Evolutionary conservation across 805 yeast species (phyloP).

Genomic region (Ascoidea asiatica): DNA sequence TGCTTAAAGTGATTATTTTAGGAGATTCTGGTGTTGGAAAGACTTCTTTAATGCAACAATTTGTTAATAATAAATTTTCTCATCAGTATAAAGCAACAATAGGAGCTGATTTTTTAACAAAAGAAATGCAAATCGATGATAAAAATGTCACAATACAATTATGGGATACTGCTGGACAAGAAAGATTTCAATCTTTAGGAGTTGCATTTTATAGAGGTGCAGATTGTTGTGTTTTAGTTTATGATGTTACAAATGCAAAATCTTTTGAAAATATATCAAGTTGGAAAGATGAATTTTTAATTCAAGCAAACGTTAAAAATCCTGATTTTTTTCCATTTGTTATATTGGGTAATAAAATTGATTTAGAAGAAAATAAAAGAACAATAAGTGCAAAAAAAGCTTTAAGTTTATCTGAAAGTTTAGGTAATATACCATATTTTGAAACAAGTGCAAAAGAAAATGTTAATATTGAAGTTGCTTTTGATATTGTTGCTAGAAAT

Average conservation of each 20-base stretch:
- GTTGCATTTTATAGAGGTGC: slow-evolving; percentile 97
- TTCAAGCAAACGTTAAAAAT: slow-evolving; percentile 85
- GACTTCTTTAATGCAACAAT: slow-evolving; percentile 94
- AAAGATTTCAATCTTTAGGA: slow-evolving; percentile 90
- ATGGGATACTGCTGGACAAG: slow-evolving; percentile 99
- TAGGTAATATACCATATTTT: slow-evolving; percentile 80
- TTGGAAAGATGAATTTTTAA: slow-evolving; percentile 92
- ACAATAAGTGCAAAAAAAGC: slow-evolving; percentile 49
- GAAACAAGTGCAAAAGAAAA: slow-evolving; percentile 98
- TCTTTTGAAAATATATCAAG: slow-evolving; percentile 78
- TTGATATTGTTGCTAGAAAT: slow-evolving; percentile 89
- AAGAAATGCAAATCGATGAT: slow-evolving; percentile 78
- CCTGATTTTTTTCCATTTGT: slow-evolving; percentile 96
- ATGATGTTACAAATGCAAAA: slow-evolving; percentile 90
- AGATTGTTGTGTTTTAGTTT: slow-evolving; percentile 92
- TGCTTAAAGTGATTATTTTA: slow-evolving; percentile 75
- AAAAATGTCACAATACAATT: slow-evolving; percentile 48
- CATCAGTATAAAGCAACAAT: slow-evolving; percentile 96
- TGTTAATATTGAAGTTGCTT: slow-evolving; percentile 88
- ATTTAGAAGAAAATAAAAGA: slow-evolving; percentile 83
- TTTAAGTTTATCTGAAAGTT: slow-evolving; percentile 43
- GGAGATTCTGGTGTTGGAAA: slow-evolving; percentile 98
- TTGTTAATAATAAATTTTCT: slow-evolving; percentile 86
- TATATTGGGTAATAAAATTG: slow-evolving; percentile 88
- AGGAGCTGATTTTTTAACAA: slow-evolving; percentile 93